Percentiles rank a stretch among this genome's conserved stretches.
These are phyloP conservation scores for Microthyrium microscopicum DNA, from an alignment of 2,329 filamentous ascomycete genomes.

Conservation along the genomic window DNA sequence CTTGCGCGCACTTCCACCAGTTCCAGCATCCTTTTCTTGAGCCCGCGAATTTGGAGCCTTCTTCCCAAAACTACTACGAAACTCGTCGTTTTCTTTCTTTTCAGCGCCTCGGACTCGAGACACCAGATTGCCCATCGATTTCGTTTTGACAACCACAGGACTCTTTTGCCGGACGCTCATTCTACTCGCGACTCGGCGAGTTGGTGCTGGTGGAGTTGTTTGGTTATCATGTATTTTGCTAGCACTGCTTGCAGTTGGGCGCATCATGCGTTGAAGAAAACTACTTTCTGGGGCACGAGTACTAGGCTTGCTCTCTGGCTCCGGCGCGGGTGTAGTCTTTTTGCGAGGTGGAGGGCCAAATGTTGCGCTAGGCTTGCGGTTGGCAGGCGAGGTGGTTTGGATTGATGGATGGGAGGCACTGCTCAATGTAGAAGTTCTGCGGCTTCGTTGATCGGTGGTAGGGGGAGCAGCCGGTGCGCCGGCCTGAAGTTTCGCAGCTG, in stretches of 20 bases:
- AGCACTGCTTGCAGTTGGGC: constrained; percentile 53
- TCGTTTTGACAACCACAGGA: too few species aligned
- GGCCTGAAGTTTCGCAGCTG: constrained; percentile 42
- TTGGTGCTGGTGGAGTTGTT: too few species aligned
- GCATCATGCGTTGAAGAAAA: constrained; percentile 70
- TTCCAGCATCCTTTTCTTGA: too few species aligned
- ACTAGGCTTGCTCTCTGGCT: constrained; percentile 10
- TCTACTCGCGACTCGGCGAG: too few species aligned
- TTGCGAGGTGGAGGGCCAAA: neutral
- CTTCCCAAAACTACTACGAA: too few species aligned
- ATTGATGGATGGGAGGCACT: constrained; percentile 11
- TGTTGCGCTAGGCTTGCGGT: neutral
- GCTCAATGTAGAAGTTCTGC: constrained; percentile 10
- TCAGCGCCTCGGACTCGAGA: too few species aligned
- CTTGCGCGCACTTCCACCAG: too few species aligned
- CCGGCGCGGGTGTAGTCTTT: neutral
- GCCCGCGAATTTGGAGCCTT: too few species aligned
- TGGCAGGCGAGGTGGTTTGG: neutral
- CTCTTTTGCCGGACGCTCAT: too few species aligned
- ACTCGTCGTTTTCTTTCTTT: too few species aligned
- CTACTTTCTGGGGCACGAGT: constrained; percentile 38
- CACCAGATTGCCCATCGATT: too few species aligned
- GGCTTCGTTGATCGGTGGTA: neutral
- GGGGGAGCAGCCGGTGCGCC: constrained; percentile 13
- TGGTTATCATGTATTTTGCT: constrained; percentile 55